Conservation (phyloP, 306 rosid species). For the Quercus alba region DNA sequence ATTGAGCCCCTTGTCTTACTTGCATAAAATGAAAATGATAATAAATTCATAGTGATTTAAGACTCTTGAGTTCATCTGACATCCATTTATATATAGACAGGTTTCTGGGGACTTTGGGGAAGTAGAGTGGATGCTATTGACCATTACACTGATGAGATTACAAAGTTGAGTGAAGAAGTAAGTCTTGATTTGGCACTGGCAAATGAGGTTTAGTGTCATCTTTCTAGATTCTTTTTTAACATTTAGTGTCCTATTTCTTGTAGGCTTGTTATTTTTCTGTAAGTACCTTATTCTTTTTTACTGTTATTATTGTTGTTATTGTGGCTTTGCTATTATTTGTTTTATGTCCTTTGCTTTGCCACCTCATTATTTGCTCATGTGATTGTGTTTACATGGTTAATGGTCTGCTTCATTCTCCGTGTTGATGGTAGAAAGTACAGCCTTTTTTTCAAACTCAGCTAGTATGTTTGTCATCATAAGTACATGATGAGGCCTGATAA, state of each 20-base stretch:
- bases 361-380: background rate
- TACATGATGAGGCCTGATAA: background rate
- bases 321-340: background rate
- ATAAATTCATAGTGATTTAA: background rate
- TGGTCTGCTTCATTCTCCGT: background rate
- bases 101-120: constrained; percentile 67
- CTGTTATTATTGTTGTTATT: background rate
- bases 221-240: background rate
- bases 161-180: constrained; percentile 45
- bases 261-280: background rate
- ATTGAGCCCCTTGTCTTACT: background rate
- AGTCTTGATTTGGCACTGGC: constrained; percentile 29
- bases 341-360: background rate
- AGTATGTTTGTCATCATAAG: background rate
- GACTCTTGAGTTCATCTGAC: constrained; percentile 18
- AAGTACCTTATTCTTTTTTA: background rate
- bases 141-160: constrained; percentile 47
- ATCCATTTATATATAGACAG: constrained; percentile 68
- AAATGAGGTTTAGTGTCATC: background rate
- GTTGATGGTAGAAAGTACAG: background rate
- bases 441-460: background rate
- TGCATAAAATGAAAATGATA: background rate
- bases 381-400: background rate
- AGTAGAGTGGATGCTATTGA: constrained; percentile 64
- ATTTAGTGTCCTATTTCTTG: background rate